Evolutionary conservation across 2,329 filamentous ascomycete genomes (phyloP).

Genomic region (Fusarium pseudonygamai): DNA sequence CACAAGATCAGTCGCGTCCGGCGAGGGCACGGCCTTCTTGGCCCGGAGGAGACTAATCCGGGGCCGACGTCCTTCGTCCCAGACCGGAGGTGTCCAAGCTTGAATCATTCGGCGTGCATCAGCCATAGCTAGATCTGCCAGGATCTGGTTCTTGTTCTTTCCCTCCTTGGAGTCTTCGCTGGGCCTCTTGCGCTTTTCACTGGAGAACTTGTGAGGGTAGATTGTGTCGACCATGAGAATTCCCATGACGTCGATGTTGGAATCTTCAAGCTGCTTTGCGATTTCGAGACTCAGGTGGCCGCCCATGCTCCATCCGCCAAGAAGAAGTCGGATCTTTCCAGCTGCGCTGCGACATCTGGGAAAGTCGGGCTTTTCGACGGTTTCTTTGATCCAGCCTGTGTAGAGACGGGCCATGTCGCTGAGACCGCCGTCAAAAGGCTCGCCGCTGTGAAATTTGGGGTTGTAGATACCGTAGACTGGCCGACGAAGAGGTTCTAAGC

Average conservation of each 20-base stretch:
- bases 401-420: conserved; percentile 65
- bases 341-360: conserved; percentile 40
- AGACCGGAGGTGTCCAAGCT: conserved; percentile 53
- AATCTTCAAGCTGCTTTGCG: conserved; percentile 55
- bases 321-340: conserved; percentile 52
- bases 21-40: conserved; percentile 50
- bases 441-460: conserved; percentile 58
- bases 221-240: conserved; percentile 64
- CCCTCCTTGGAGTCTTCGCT: conserved; percentile 41
- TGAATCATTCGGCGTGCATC: conserved; percentile 54
- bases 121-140: conserved; percentile 52
- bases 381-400: conserved; percentile 54
- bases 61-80: conserved; percentile 50
- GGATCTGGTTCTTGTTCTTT: conserved; percentile 48
- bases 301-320: conserved; percentile 67
- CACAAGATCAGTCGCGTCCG: conserved; percentile 46
- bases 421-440: conserved; percentile 61
- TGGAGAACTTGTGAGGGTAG: conserved; percentile 44
- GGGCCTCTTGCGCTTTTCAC: conserved; percentile 9
- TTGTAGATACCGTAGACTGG: conserved; percentile 65
- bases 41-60: conserved; percentile 58
- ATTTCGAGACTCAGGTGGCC: conserved; percentile 63
- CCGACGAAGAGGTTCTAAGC: conserved; percentile 59
- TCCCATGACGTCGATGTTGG: conserved; percentile 54
- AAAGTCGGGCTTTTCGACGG: conserved; percentile 46